Evolutionary conservation across 805 yeast genomes (phyloP), one percentile per base, ranked within the genome.

Genomic region (Lachancea kluyveri): DNA sequence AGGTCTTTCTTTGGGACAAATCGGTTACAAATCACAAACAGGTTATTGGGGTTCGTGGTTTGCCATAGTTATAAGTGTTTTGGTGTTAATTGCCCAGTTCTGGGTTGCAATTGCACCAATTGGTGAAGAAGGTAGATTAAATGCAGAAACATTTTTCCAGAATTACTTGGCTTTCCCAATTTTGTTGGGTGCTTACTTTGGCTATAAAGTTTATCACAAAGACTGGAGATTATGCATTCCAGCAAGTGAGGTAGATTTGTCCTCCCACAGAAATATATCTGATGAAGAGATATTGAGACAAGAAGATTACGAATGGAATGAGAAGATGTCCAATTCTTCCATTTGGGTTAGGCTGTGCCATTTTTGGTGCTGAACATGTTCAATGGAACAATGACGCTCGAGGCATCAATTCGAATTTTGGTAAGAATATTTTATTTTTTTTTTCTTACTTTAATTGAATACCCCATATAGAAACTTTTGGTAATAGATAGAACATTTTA

Each of bases 81-180:
- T 75, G 32, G 70, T 79, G 31, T 57, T 81, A 26, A 61, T 69
- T 30, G 76, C 80, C 22, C 83, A 79, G 57, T 78, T 81, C 64
- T 81, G 86, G 86, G 64, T 74, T 30, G 82, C 86, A 3, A 57
- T 79, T 24, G 77, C 64, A 63, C 88, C 88, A 25, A 47, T 72
- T 4, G 33, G 23, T 1, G 17, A 24, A 21, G 67, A 69, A 9
- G 55, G 50, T 5, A 30, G 58, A 15, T 60, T 57, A 26, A 40
- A 45, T 39, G 65, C 57, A 7, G 46, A 40, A 14, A 48, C 50
- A 4, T 74, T 74, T 55, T 71, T 75, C 61, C 65, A 72, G 48
- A 57, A 67, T 35, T 74, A 74, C 54, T 50, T 72, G 37, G 71
- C 74, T 8, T 53, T 67, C 26, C 62, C 68, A 10, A 58, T 68